Conservation (phyloP, 192 early-diverging fungal species). For the Coemansia sp. region DNA sequence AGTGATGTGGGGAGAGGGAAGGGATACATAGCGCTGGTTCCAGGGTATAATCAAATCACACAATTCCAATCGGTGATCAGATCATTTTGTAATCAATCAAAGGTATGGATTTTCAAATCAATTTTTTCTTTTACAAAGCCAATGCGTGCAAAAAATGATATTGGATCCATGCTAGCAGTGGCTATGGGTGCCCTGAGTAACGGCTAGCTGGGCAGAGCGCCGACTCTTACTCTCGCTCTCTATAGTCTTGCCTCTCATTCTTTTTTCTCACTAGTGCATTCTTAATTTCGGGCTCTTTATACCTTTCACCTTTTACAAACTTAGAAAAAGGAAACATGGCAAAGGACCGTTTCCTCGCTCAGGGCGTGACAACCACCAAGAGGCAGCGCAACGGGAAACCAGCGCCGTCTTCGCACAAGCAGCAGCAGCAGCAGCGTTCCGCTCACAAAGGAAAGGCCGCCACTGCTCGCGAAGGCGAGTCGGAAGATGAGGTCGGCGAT, state of each 20-base stretch:
- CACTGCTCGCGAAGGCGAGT: slow-evolving; percentile 4
- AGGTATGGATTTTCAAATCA: no score
- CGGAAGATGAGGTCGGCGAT: slow-evolving; percentile 27
- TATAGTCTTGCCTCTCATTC: not conserved
- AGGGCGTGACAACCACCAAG: slow-evolving; percentile 36
- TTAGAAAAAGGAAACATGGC: slow-evolving; percentile 18
- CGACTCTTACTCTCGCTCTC: not conserved
- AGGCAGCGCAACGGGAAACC: slow-evolving; percentile 29
- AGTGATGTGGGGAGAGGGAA: no score
- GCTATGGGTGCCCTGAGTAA: no score
- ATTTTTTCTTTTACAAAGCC: no score
- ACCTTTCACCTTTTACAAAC: not conserved
- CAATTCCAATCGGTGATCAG: no score
- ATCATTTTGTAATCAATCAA: no score
- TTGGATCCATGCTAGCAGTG: no score
- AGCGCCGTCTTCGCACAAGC: slow-evolving; percentile 3
- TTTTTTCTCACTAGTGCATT: not conserved
- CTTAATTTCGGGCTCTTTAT: not conserved
- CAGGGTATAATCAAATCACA: no score
- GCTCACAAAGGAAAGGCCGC: not conserved
- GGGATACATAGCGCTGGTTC: no score
- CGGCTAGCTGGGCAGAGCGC: no score
- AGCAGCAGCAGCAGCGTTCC: not conserved
- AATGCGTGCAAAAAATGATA: no score
- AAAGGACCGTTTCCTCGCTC: slow-evolving; percentile 40